Conservation (phyloP, 2,329 filamentous ascomycete genomes). For the Amesomyces nigricolor region DNA sequence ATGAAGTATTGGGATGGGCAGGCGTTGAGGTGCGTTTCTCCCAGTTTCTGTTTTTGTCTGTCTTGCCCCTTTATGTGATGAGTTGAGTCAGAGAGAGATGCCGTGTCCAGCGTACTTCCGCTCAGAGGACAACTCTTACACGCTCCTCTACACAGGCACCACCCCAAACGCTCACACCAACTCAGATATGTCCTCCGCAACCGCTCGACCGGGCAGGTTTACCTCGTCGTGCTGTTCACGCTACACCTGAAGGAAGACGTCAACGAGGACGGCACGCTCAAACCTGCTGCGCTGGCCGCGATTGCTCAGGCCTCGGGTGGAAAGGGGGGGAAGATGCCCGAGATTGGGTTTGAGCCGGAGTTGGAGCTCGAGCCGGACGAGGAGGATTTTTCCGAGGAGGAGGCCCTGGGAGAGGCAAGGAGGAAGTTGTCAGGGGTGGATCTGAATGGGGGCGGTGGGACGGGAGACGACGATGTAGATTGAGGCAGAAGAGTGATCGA, state of each 20-base stretch:
- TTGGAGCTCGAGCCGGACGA: constrained; percentile 18
- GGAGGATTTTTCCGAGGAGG: constrained; percentile 31
- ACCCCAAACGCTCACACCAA: constrained; percentile 64
- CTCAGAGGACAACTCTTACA: constrained; percentile 10
- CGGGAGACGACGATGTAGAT: constrained; percentile 41
- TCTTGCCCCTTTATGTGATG: constrained; percentile 7
- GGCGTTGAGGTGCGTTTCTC: constrained; percentile 55
- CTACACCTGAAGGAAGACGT: constrained; percentile 65
- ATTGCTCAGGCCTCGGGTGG: constrained; percentile 19
- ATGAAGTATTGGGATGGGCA: constrained; percentile 78
- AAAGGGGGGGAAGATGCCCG: constrained; percentile 18
- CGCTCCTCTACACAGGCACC: constrained; percentile 25
- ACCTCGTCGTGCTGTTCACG: constrained; percentile 77
- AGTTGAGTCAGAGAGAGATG: neutral
- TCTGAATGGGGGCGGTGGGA: constrained; percentile 25
- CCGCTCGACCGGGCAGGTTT: constrained; percentile 63
- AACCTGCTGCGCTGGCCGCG: constrained; percentile 35
- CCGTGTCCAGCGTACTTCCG: neutral
- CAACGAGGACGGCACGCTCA: constrained; percentile 53
- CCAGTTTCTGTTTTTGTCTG: constrained; percentile 24
- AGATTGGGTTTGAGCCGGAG: constrained; percentile 6
- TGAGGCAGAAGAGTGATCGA: constrained; percentile 22
- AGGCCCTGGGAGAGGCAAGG: constrained; percentile 36
- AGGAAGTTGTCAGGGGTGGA: constrained; percentile 32
- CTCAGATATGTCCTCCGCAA: constrained; percentile 92